Evolutionary conservation across 768 basidiomycete genomes (phyloP).

Genomic region (Xerocomellus dryophilus): DNA sequence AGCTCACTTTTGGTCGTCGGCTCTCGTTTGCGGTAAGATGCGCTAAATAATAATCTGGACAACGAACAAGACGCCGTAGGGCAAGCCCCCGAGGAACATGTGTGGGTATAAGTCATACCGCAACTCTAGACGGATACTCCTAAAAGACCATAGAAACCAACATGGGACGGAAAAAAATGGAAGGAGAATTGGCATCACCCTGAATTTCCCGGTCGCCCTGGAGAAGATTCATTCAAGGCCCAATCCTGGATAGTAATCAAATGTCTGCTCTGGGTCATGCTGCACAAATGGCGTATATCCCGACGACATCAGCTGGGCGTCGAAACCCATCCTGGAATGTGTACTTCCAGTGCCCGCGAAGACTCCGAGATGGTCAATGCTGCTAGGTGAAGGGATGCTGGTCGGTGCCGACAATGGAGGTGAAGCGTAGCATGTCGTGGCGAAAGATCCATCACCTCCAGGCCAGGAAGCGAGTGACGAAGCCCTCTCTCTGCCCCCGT

Average conservation of each 20-base stretch:
- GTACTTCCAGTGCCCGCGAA: slow-evolving; percentile 55
- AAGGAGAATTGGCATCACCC: not conserved
- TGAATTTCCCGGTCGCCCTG: not conserved
- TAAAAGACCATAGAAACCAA: slow-evolving; percentile 3
- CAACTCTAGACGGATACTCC: slow-evolving; percentile 14
- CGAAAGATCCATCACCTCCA: slow-evolving; percentile 18
- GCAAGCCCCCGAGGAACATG: not conserved
- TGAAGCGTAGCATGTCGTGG: slow-evolving; percentile 21
- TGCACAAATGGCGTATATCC: slow-evolving; percentile 33
- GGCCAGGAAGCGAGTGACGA: slow-evolving; percentile 28
- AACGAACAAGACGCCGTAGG: not conserved
- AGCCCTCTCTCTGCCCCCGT: slow-evolving; percentile 16
- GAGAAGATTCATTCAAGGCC: slow-evolving; percentile 21
- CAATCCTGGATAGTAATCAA: slow-evolving; percentile 30
- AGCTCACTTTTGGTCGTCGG: slow-evolving; percentile 8
- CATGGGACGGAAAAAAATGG: not conserved
- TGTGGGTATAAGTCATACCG: slow-evolving; percentile 18
- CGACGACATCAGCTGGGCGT: slow-evolving; percentile 21
- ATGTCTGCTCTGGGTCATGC: slow-evolving; percentile 24
- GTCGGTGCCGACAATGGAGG: slow-evolving; percentile 41
- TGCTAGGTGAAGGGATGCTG: slow-evolving; percentile 34
- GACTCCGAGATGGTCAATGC: slow-evolving; percentile 42
- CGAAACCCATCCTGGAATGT: slow-evolving; percentile 24
- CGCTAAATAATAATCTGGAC: slow-evolving; percentile 2
- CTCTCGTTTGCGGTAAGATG: slow-evolving; percentile 1